Evolutionary conservation across 1,284 basidiomycete species (phyloP), one percentile per base, ranked within the genome.

Genomic region (Trichosporon asahii): DNA sequence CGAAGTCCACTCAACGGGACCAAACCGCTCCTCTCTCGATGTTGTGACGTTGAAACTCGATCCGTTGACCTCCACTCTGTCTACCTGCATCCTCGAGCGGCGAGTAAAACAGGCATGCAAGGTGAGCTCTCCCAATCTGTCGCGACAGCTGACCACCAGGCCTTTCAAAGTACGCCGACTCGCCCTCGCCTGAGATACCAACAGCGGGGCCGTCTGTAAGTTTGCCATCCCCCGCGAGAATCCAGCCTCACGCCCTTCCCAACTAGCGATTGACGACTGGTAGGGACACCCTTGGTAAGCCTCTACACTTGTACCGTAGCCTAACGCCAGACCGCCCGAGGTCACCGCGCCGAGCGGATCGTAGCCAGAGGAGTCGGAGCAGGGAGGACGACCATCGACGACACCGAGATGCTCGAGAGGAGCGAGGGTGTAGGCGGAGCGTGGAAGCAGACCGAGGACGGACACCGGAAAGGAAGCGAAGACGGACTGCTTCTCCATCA

Each of bases 151-250:
- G 46, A 70, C n/a, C 63, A 29, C 9, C 44, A 73, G 72, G 69
- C 23, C 66, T 73, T 21, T 63, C 69, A 9, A 65, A 67, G 49
- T 73, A 73, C 33, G 69, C 61, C 35, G 65, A 68, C 49, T 40
- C 71, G n/a, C 67, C 72, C 0, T 67, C 71, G 3, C 65, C 70
- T 4, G 46, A 29, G 7, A 31, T 15, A 0, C 44, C 60, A 14
- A 25, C 25, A 3, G 66, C 70, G 1, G 72, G 72, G 60, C 68
- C 72, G 37, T 70, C 69, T 65, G 72, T 73, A 65, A 73, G 72
- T 73, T 29, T 8, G 49, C 63, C 18, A 3, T 25, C 2, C 66
- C 40, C 21, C 31, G 37, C 63, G 66, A 61, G 65, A 63, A 64
- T 67, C 68, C 60, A 66, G 71, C 68, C 65, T 72, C 71, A 72